Percentiles rank a stretch among this genome's conserved stretches.
Evolutionary conservation across 176 grass and related monocot species (phyloP).

Genomic region (Oryza meridionalis): DNA sequence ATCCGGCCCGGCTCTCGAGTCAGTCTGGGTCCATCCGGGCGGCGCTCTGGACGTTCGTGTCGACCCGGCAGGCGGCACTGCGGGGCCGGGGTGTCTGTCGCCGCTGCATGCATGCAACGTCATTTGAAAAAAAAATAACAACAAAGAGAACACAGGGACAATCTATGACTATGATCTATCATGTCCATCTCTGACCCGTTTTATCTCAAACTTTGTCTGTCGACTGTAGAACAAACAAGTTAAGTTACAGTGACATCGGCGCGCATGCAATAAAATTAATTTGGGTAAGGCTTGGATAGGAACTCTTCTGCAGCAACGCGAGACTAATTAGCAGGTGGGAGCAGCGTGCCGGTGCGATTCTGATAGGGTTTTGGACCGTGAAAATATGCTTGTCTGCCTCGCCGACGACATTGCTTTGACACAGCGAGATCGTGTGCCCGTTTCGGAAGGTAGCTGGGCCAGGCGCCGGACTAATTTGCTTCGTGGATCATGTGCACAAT

Average conservation of each 20-base stretch:
- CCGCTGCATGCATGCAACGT: not conserved
- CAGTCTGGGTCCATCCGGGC: not conserved
- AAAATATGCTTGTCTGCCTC: conserved; percentile 26
- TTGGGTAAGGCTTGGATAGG: not conserved
- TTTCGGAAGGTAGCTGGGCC: conserved; percentile 17
- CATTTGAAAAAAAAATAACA: too few relatives aligned
- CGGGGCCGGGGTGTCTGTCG: conserved; percentile 31
- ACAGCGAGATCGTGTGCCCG: conserved; percentile 1
- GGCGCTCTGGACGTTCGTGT: not conserved
- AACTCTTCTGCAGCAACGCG: too few relatives aligned
- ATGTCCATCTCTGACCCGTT: not conserved
- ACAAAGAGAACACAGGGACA: too few relatives aligned
- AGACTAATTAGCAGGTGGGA: not conserved
- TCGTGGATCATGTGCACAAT: not conserved
- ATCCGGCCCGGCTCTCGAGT: not conserved
- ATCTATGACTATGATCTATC: not conserved
- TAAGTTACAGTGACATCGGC: not conserved
- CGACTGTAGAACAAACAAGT: not conserved
- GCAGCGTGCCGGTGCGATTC: not conserved
- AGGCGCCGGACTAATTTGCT: not conserved
- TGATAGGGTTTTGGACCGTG: not conserved
- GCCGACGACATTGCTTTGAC: conserved; percentile 5
- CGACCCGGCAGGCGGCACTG: conserved; percentile 33
- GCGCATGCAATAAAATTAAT: too few relatives aligned
- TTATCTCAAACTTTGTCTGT: conserved; percentile 15